A percentile compares a stretch with the other conserved stretches of the same genome.
phyloP scores from a whole-genome alignment of 2,329 filamentous ascomycete genomes.

The Cyphellophora europaea region DNA sequence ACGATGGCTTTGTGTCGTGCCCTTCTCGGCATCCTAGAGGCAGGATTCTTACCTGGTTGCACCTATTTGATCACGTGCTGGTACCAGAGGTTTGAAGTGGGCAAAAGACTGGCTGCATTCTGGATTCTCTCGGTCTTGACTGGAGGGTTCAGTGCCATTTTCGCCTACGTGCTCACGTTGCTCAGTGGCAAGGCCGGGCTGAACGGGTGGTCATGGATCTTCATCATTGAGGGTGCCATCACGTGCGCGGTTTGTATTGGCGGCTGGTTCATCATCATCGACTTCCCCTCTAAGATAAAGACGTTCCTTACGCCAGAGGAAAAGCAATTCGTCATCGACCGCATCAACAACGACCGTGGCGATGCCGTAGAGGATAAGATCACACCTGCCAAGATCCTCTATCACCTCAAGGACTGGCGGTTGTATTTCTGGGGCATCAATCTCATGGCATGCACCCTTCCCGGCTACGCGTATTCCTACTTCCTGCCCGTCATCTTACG shows the following conservation, averaged over 20 bases:
- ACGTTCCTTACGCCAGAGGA: slow-evolving; percentile 49
- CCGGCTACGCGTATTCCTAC: slow-evolving; percentile 26
- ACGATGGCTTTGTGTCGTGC: slow-evolving; percentile 62
- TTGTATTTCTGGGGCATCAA: slow-evolving; percentile 9
- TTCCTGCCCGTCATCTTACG: slow-evolving; percentile 30
- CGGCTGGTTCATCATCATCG: slow-evolving; percentile 63
- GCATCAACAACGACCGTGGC: slow-evolving; percentile 53
- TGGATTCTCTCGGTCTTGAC: slow-evolving; percentile 39
- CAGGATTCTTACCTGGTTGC: slow-evolving; percentile 35
- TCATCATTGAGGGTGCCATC: slow-evolving; percentile 55
- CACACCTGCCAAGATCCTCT: slow-evolving; percentile 5
- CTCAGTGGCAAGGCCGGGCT: slow-evolving; percentile 48
- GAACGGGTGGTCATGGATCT: slow-evolving; percentile 62
- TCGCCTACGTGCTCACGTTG: slow-evolving; percentile 61
- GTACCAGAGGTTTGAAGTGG: slow-evolving; percentile 33
- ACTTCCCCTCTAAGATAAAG: slow-evolving; percentile 56
- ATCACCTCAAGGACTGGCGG: slow-evolving; percentile 40
- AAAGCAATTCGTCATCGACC: slow-evolving; percentile 43
- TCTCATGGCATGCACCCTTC: slow-evolving; percentile 7
- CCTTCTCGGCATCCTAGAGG: slow-evolving; percentile 55
- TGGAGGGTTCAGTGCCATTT: slow-evolving; percentile 55
- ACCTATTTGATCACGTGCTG: slow-evolving; percentile 43
- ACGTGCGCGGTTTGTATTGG: slow-evolving; percentile 48
- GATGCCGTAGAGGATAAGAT: slow-evolving; percentile 39
- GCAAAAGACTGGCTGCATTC: slow-evolving; percentile 13